Percentiles rank a stretch among this genome's conserved stretches.
These are phyloP conservation scores for Vitis hybrid DNA, from an alignment of 177 flowering plant species.

Conservation along the genomic window DNA sequence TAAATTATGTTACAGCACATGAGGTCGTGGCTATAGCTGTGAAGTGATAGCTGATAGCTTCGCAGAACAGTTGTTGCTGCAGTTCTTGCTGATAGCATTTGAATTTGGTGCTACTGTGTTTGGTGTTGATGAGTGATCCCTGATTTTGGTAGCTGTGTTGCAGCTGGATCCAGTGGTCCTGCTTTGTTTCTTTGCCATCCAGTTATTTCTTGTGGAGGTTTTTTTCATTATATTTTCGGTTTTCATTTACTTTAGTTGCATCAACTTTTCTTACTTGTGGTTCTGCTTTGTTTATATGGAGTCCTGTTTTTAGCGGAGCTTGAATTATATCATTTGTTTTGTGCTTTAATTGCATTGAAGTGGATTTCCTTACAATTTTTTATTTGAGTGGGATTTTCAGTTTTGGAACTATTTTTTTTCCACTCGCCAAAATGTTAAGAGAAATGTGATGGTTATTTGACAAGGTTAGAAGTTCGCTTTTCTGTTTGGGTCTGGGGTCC, in stretches of 20 bases:
- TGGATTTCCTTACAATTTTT: too few relatives aligned
- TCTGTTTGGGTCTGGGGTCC: too few relatives aligned
- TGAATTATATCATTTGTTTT: background rate
- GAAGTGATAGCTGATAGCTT: conserved; percentile 20
- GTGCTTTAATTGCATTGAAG: background rate
- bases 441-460: too few relatives aligned
- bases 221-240: too few relatives aligned
- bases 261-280: too few relatives aligned
- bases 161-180: conserved; percentile 8
- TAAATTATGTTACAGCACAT: conserved; percentile 31
- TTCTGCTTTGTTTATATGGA: too few relatives aligned
- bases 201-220: too few relatives aligned
- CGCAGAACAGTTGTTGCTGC: conserved; percentile 18
- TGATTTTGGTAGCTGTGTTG: conserved; percentile 13
- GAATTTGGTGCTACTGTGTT: conserved; percentile 6
- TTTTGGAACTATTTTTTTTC: too few relatives aligned
- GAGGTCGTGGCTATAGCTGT: conserved; percentile 31
- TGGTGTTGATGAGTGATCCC: conserved; percentile 17
- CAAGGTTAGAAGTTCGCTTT: too few relatives aligned
- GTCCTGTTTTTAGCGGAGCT: background rate
- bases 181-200: background rate
- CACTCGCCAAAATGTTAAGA: too few relatives aligned
- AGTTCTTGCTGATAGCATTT: conserved; percentile 12
- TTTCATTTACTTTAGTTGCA: too few relatives aligned
- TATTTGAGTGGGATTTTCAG: too few relatives aligned